Conservation (phyloP, 2,329 filamentous ascomycete genomes). For the Chrysoporthe deuterocubensis region DNA sequence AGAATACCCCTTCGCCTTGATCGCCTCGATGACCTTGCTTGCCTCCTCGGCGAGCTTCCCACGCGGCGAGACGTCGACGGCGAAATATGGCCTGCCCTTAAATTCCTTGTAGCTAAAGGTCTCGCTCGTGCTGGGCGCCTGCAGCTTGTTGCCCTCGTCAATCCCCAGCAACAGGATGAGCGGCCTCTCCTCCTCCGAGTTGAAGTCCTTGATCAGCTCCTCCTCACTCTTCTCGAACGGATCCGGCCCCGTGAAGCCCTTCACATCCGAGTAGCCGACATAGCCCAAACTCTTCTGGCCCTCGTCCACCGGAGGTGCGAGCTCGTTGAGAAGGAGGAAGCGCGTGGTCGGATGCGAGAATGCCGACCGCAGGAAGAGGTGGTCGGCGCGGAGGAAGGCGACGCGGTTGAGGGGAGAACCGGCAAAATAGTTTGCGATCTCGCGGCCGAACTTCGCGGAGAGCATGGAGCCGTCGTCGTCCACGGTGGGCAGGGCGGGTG, state of each 20-base stretch:
- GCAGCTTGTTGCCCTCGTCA: conserved; percentile 60
- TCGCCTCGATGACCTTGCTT: conserved; percentile 53
- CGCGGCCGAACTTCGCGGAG: conserved; percentile 75
- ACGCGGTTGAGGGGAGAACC: conserved; percentile 78
- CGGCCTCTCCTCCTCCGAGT: conserved; percentile 70
- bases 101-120: conserved; percentile 71
- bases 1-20: conserved; percentile 63
- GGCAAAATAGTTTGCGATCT: conserved; percentile 83
- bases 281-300: conserved; percentile 66
- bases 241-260: conserved; percentile 69
- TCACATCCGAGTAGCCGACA: conserved; percentile 70
- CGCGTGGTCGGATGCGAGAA: conserved; percentile 66
- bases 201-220: conserved; percentile 72
- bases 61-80: conserved; percentile 81
- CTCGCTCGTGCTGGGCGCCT: conserved; percentile 34
- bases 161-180: conserved; percentile 85
- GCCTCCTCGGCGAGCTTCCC: conserved; percentile 66
- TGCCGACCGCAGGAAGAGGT: conserved; percentile 70
- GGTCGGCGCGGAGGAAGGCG: conserved; percentile 75
- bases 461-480: conserved; percentile 67
- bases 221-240: conserved; percentile 75
- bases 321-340: conserved; percentile 79
- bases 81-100: conserved; percentile 82
- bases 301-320: conserved; percentile 70
- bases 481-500: conserved; percentile 50